Percentiles rank a stretch among this genome's conserved stretches.
phyloP scores from a whole-genome alignment of 257 asterid genomes.

The Ilex aquifolium region DNA sequence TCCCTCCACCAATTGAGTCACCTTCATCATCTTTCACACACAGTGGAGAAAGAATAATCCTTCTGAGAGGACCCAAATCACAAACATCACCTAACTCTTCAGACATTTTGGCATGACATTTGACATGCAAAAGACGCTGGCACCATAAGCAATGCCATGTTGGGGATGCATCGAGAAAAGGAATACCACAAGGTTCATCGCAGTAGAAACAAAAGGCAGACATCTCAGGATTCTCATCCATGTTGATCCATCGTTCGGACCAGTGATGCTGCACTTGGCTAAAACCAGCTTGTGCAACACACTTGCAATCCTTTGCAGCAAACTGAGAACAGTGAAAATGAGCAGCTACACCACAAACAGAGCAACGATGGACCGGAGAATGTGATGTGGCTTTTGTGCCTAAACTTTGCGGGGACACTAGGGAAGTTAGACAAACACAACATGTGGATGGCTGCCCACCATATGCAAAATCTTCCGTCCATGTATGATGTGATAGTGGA shows the following conservation, averaged over 20 bases:
- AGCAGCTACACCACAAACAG: conserved; percentile 74
- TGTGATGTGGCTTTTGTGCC: conserved; percentile 44
- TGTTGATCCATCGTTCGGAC: conserved; percentile 81
- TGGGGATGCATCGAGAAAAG: conserved; percentile 77
- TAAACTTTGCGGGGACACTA: conserved; percentile 46
- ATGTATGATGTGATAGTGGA: conserved; percentile 67
- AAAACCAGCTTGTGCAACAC: conserved; percentile 69
- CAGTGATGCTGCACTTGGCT: conserved; percentile 68
- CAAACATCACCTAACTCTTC: conserved; percentile 70
- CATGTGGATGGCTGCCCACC: conserved; percentile 70
- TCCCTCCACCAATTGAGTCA: conserved; percentile 21
- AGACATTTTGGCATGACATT: conserved; percentile 78
- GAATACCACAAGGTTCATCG: conserved; percentile 81
- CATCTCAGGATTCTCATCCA: conserved; percentile 78
- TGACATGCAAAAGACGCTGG: conserved; percentile 72
- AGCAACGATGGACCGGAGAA: conserved; percentile 54
- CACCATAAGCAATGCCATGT: conserved; percentile 93
- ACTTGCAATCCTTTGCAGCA: conserved; percentile 77
- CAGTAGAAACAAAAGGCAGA: conserved; percentile 72
- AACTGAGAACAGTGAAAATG: conserved; percentile 61
- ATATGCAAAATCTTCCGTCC: conserved; percentile 60
- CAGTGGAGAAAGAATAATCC: conserved; percentile 77
- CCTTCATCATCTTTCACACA: conserved; percentile 58
- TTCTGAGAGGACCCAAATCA: conserved; percentile 72
- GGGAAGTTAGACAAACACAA: conserved; percentile 63